Conservation (phyloP, 306 rosid genomes). For the Abrus precatorius region DNA sequence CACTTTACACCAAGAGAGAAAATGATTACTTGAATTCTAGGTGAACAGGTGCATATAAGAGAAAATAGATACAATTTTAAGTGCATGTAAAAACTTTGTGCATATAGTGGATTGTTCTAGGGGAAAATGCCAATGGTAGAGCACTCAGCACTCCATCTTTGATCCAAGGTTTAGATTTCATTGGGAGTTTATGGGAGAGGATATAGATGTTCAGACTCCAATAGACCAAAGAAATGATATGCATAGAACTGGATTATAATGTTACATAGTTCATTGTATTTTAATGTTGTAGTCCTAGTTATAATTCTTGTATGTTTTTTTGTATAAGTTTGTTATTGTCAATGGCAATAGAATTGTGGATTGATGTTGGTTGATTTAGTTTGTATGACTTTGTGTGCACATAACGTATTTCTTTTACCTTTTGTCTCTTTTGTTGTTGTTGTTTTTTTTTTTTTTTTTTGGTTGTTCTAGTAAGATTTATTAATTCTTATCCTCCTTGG, state of each 20-base stretch:
- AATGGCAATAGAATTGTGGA: conserved; percentile 3
- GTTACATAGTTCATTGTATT: conserved; percentile 24
- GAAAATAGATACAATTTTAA: background rate
- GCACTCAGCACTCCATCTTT: conserved; percentile 23
- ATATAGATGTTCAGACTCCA: conserved; percentile 4
- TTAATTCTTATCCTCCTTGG: background rate
- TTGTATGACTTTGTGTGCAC: conserved; percentile 28
- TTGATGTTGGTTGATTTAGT: conserved; percentile 23
- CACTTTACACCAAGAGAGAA: conserved; percentile 1
- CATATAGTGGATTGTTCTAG: background rate
- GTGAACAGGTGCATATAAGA: background rate
- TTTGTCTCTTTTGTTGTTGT: background rate
- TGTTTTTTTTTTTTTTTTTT: background rate
- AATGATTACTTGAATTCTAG: conserved; percentile 24
- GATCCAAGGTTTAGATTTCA: conserved; percentile 24
- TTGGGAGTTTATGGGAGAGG: conserved; percentile 12
- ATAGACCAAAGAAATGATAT: conserved; percentile 27
- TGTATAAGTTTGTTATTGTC: background rate
- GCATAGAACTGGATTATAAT: conserved; percentile 10
- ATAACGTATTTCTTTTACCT: conserved; percentile 15
- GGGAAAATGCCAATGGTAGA: conserved; percentile 9
- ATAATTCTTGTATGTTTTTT: background rate
- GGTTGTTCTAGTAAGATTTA: background rate
- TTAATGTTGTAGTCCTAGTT: background rate
- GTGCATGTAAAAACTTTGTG: conserved; percentile 1